Conservation (phyloP, 164 flowering plant genomes). For the Umbellularia californica region DNA sequence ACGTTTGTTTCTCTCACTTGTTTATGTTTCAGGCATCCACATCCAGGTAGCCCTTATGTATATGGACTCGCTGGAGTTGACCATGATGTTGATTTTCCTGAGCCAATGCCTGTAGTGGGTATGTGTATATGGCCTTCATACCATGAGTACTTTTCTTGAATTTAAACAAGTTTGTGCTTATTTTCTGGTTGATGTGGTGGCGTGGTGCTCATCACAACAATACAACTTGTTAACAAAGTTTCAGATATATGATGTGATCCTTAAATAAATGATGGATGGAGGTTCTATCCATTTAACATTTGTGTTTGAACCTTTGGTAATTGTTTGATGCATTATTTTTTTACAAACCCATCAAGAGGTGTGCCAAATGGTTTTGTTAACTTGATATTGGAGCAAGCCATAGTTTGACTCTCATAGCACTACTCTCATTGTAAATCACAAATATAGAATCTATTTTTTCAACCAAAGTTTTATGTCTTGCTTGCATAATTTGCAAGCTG, state of each 20-base stretch:
- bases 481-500: neutral
- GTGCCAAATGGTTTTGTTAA: too few species aligned
- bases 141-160: neutral
- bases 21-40: constrained; percentile 73
- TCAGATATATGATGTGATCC: too few species aligned
- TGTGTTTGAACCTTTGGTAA: too few species aligned
- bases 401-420: too few species aligned
- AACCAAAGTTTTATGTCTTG: neutral
- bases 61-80: constrained; percentile 91
- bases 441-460: neutral
- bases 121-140: constrained; percentile 14
- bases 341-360: too few species aligned
- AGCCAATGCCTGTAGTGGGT: constrained; percentile 99
- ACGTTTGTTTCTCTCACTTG: neutral
- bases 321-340: too few species aligned
- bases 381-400: too few species aligned
- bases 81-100: constrained; percentile 94
- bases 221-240: too few species aligned
- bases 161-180: neutral
- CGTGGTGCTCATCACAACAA: too few species aligned
- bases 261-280: too few species aligned
- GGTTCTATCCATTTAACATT: too few species aligned
- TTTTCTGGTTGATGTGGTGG: neutral
- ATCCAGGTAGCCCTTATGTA: constrained; percentile 98
- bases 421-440: neutral